Evolutionary conservation across 352 stramenopile species (phyloP), one percentile per base, ranked within the genome.

Genomic region (Phytophthora syringae): DNA sequence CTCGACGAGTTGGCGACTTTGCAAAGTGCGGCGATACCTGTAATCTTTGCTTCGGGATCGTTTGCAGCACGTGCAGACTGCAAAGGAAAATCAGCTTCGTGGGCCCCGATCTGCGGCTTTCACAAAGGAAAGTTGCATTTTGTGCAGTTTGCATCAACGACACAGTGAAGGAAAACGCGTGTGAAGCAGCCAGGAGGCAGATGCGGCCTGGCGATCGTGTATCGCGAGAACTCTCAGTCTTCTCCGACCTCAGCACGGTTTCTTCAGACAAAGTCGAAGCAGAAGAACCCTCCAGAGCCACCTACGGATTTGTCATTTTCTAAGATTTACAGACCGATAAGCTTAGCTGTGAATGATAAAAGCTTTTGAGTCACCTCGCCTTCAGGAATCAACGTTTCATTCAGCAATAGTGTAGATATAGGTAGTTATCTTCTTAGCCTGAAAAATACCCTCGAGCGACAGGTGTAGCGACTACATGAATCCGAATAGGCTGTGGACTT

Each of bases 31-130:
- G n/a, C n/a, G n/a, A n/a, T n/a, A n/a, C n/a, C n/a, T n/a, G n/a
- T n/a, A 59, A 65, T 12, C 10, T 65, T 13, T 59, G 47, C 10
- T 65, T 59, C 37, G 48, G 27, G 3, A 59, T 47, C 5, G 28
- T 59, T 7, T 65, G 57, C 34, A 60, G n/a, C 22, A 22, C 32
- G 2, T 67, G 59, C 49, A 67, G 40, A 36, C 25, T 53, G 24
- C 27, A 49, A 32, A 59, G 60, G 3, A 74, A 67, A 30, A 30
- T 78, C 34, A 67, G 56, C 42, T 76, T 79, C 25, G 45, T 76
- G 50, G 40, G 58, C 16, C 20, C 50, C 5, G 49, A 61, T 51
- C 20, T 61, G 12, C 32, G 52, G 3, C 42, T 67, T 22, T 43
- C 43, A 16, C 60, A 55, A 39, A 54, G 65, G 20, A 73, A 69